Base-by-base conservation (phyloP, 257 asterid genomes). In the Petunia secreta region DNA sequence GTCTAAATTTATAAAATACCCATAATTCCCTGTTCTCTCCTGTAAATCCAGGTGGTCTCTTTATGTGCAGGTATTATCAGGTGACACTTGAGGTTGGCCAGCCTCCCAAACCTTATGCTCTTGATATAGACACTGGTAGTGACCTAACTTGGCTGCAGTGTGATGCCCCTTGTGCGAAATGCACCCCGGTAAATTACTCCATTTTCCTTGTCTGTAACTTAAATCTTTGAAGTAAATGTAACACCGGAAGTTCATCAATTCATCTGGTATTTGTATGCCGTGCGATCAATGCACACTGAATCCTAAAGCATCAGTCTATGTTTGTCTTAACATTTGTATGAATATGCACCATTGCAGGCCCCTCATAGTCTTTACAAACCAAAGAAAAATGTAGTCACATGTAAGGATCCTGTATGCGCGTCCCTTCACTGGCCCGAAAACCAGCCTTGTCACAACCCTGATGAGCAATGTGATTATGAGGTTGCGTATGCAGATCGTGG, bases 71-170 rank as follows among this genome's bases (percentile, higher is more conserved):
- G 92, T 94, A 88, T 85, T 93, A 85, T 83, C 86, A 91, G 76
- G 97, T 86, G 9, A 83, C 97, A 4, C 62, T 94, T 64, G 78
- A 52, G 77, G 66, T 93, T 7, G 99, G 99, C 79, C 86, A 79
- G 14, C 97, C 97, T 81, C 87, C 97, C 25, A 88, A 85, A 64
- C 89, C 85, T 4, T 95, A 89, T 85, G 88, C 83, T 87, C 89
- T 96, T 10, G 99, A 96, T 86, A 88, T 94, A 1, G 98, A 96
- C 75, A 93, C 97, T 7, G 99, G 98, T 63, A 96, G 99, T 83
- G 99, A 94, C 76, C 96, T 96, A 44, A 92, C 98, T 11, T 96
- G 99, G 99, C 92, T 94, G 58, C 98, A 91, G 68, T 96, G 99
- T 82, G 97, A 96, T 81, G 97, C 95, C 36, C 99, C 98, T 73